Evolutionary conservation across 2,329 filamentous ascomycete genomes (phyloP).

Genomic region (Colletotrichum aenigma): DNA sequence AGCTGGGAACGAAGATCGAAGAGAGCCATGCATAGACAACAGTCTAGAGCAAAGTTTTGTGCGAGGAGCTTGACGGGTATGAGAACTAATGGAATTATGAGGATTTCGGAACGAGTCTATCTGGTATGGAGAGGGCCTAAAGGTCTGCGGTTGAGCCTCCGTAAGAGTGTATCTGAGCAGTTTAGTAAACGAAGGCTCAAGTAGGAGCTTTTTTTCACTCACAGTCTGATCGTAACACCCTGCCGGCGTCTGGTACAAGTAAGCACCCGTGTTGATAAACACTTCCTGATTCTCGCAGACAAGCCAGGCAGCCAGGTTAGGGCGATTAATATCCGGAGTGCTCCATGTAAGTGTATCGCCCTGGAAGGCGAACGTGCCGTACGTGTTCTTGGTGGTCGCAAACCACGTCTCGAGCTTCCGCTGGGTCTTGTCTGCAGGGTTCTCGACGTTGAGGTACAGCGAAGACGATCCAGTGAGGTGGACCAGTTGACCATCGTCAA

Average conservation of each 20-base stretch:
- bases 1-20: background rate
- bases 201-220: conserved; percentile 24
- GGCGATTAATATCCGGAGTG: conserved; percentile 49
- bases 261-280: conserved; percentile 64
- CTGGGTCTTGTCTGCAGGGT: conserved; percentile 47
- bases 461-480: conserved; percentile 47
- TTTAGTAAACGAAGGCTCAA: background rate
- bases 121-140: background rate
- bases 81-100: background rate
- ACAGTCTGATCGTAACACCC: conserved; percentile 65
- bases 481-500: conserved; percentile 60
- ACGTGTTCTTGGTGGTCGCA: conserved; percentile 52
- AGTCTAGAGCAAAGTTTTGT: background rate
- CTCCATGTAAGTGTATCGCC: conserved; percentile 64
- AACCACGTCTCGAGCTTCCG: conserved; percentile 57
- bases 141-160: conserved; percentile 19
- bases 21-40: background rate
- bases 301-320: conserved; percentile 63
- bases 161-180: conserved; percentile 18
- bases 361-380: conserved; percentile 60
- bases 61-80: background rate
- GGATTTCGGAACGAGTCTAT: background rate
- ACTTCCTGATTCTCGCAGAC: conserved; percentile 57
- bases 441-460: conserved; percentile 52
- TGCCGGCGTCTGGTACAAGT: conserved; percentile 59